Evolutionary conservation across 805 yeast species (phyloP).

Genomic region (Komagataella pastoris): DNA sequence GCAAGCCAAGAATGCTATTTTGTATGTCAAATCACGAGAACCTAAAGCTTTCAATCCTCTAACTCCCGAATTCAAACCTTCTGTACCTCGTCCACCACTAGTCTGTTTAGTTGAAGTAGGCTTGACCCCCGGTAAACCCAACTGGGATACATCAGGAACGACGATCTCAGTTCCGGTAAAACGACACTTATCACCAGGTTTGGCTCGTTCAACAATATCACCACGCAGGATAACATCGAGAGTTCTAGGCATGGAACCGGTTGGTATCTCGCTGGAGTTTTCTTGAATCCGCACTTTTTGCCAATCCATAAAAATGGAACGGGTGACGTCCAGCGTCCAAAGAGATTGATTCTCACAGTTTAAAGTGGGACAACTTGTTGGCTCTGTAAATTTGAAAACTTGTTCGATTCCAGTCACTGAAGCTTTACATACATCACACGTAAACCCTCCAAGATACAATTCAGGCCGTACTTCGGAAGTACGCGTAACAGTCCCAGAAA

Average conservation of each 20-base stretch:
- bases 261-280: slow-evolving; percentile 91
- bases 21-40: slow-evolving; percentile 86
- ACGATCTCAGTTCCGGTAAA: slow-evolving; percentile 94
- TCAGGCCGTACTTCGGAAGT: slow-evolving; percentile 96
- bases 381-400: slow-evolving; percentile 86
- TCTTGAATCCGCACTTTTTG: slow-evolving; percentile 93
- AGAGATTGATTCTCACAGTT: slow-evolving; percentile 75
- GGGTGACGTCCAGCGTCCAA: slow-evolving; percentile 75
- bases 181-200: slow-evolving; percentile 92
- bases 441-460: slow-evolving; percentile 71
- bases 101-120: slow-evolving; percentile 60
- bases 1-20: slow-evolving; percentile 82
- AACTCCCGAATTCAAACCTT: slow-evolving; percentile 73
- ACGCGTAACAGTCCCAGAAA: slow-evolving; percentile 91
- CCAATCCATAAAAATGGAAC: slow-evolving; percentile 91
- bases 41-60: slow-evolving; percentile 87
- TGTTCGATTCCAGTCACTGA: slow-evolving; percentile 85
- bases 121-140: slow-evolving; percentile 91
- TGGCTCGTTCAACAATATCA: slow-evolving; percentile 88
- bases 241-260: slow-evolving; percentile 98
- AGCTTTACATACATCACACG: slow-evolving; percentile 82
- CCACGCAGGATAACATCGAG: slow-evolving; percentile 87
- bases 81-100: slow-evolving; percentile 36
- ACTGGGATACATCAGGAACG: slow-evolving; percentile 85
- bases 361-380: slow-evolving; percentile 81